Conservation (phyloP, 495 filamentous ascomycete species). For the Penicillium macrosclerotiorum region DNA sequence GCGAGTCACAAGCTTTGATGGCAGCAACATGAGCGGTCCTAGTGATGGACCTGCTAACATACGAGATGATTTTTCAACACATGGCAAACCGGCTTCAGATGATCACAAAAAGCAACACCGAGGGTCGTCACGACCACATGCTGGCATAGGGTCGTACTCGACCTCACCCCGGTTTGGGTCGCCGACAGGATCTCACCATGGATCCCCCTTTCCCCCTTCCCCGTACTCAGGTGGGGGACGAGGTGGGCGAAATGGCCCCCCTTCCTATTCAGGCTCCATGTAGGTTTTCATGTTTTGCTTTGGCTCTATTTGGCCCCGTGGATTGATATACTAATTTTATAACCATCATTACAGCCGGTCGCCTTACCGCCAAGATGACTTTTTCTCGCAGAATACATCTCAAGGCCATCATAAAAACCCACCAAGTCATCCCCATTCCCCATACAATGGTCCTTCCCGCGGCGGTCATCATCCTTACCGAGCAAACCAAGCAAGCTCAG, state of each 20-base stretch:
- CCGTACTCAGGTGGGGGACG: conserved; percentile 58
- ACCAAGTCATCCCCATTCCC: conserved; percentile 47
- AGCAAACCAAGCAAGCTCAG: conserved; percentile 52
- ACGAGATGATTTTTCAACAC: conserved; percentile 35
- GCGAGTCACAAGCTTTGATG: conserved; percentile 33
- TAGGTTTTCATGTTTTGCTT: conserved; percentile 32
- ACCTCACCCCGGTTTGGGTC: conserved; percentile 58
- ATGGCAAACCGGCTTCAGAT: conserved; percentile 36
- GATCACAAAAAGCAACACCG: conserved; percentile 27
- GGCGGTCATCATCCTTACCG: conserved; percentile 54
- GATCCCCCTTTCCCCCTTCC: conserved; percentile 65
- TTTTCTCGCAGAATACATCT: conserved; percentile 38
- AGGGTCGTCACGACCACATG: conserved; percentile 31
- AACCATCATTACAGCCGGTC: conserved; percentile 35
- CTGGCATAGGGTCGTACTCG: conserved; percentile 50
- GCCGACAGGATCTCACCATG: conserved; percentile 60
- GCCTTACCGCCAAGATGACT: conserved; percentile 49
- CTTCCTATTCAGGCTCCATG: conserved; percentile 58
- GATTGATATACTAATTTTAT: conserved; percentile 21
- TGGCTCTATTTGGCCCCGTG: conserved; percentile 1
- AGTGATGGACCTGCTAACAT: conserved; percentile 21
- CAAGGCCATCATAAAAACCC: conserved; percentile 54
- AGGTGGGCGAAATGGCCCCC: conserved; percentile 56
- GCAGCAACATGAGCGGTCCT: conserved; percentile 22
- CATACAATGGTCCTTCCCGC: conserved; percentile 46